Conservation (phyloP, 768 basidiomycete genomes). For the Calocybe cyanea region DNA sequence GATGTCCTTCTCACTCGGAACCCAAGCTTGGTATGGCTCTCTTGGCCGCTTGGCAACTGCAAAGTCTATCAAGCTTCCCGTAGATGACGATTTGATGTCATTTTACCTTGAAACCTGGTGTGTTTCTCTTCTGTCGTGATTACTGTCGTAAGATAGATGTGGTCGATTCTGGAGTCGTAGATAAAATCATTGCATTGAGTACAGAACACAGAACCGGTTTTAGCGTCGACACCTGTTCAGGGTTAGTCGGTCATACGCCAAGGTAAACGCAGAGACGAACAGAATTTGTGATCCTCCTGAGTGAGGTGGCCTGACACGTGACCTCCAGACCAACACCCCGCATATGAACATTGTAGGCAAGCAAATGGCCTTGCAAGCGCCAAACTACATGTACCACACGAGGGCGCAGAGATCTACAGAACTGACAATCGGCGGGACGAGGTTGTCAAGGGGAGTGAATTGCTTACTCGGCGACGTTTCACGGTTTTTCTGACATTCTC, state of each 20-base stretch:
- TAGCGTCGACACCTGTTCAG: conserved; percentile 67
- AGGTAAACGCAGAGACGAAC: conserved; percentile 36
- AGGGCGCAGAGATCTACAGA: conserved; percentile 50
- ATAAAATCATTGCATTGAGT: conserved; percentile 71
- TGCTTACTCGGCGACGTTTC: conserved; percentile 64
- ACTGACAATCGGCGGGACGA: not conserved
- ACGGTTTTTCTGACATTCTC: conserved; percentile 44
- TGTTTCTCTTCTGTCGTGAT: conserved; percentile 58
- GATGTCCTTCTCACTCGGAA: conserved; percentile 32
- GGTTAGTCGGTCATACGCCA: not conserved
- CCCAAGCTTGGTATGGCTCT: conserved; percentile 36
- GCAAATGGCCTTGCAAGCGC: conserved; percentile 62
- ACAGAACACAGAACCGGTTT: conserved; percentile 75
- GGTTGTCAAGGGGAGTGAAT: not conserved
- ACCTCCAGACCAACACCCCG: conserved; percentile 63
- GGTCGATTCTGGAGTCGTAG: conserved; percentile 52
- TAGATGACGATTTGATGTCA: not conserved
- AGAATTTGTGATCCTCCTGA: conserved; percentile 57
- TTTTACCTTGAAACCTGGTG: conserved; percentile 56
- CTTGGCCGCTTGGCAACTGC: conserved; percentile 31
- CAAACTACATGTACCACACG: conserved; percentile 57
- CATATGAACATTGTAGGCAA: conserved; percentile 68
- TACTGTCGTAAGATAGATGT: conserved; percentile 37
- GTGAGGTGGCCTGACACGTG: conserved; percentile 60
- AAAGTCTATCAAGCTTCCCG: not conserved